A percentile compares a stretch with the other conserved stretches of the same genome.
Evolutionary conservation across 2,329 filamentous ascomycete species (phyloP).

Genomic region (Chrysosporium keratinophilum): DNA sequence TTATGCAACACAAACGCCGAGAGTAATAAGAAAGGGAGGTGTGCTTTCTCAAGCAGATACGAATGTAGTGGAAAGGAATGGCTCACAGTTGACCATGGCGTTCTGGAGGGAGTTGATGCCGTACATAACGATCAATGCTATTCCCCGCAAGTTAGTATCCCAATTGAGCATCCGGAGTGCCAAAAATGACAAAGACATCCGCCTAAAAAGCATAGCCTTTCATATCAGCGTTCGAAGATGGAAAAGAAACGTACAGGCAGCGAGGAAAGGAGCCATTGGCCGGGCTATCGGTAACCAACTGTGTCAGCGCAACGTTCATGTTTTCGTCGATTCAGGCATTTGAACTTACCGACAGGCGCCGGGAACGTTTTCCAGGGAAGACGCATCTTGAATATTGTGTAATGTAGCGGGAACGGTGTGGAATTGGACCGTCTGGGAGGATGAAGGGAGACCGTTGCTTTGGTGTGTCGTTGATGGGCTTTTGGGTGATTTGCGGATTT

Average conservation of each 20-base stretch:
- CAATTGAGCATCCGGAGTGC: not conserved
- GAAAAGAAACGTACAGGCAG: constrained; percentile 60
- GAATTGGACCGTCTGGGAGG: not conserved
- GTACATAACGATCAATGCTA: constrained; percentile 72
- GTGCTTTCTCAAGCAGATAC: not conserved
- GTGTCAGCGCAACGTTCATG: constrained; percentile 25
- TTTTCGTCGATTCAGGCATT: constrained; percentile 9
- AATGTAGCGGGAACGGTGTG: not conserved
- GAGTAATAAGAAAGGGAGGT: constrained; percentile 14
- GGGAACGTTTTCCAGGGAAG: constrained; percentile 79
- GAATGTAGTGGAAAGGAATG: constrained; percentile 2
- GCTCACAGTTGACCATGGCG: constrained; percentile 66
- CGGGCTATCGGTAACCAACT: constrained; percentile 49
- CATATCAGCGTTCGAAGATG: not conserved
- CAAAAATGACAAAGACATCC: not conserved
- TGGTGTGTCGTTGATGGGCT: not conserved
- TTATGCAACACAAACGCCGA: constrained; percentile 60
- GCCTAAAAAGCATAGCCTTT: not conserved
- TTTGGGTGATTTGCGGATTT: constrained; percentile 11
- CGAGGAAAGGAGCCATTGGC: constrained; percentile 89
- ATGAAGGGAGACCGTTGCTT: constrained; percentile 6
- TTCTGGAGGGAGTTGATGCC: constrained; percentile 78
- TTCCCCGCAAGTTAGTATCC: constrained; percentile 5
- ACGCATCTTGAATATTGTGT: constrained; percentile 51
- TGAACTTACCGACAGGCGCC: constrained; percentile 60